Evolutionary conservation across 1,284 basidiomycete genomes (phyloP), one percentile per base, ranked within the genome.

Genomic region (Erythrobasidium hasegawianum): DNA sequence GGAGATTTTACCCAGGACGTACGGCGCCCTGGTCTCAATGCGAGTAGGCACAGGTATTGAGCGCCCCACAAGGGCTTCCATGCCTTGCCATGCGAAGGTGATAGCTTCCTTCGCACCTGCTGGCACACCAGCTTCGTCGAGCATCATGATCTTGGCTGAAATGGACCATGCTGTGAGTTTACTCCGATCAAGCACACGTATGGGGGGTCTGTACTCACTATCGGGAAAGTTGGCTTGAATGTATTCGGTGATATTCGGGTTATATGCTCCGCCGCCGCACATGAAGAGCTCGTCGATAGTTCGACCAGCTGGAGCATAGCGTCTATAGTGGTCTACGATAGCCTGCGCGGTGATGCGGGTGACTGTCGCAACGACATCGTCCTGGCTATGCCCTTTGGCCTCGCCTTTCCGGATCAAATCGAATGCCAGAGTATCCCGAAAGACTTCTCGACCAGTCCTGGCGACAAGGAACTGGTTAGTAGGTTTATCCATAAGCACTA

Each of bases 211-310:
- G 22, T 24, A 24, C 45, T 47, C 45, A 47, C 10, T 67, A 9
- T 64, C 57, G 11, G 67, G 69, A 57, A 64, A 67, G 47, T 33
- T 33, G 26, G 53, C 26, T 59, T 69, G 68, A 5, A 71, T 49
- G 45, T 67, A 71, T 14, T 66, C 66, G 43, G 56, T 57, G 7
- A 71, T 67, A 53, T 71, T 71, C 1, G 70, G 70, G 58, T 71
- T 71, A 33, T 71, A 57, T 4, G 70, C 68, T 22, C 70, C 70
- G 9, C 70, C 70, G 20, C 70, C 70, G 56, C 59, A 68, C 70
- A 71, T 71, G 62, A 69, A 69, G 43, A 71, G 64, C 67, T 71
- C 70, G 66, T 69, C 70, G 29, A 71, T 71, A 24, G 68, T 65
- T 49, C 68, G 65, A 4, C 45, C 45, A 52, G 60, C 58, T 0